Conservation (phyloP, 352 stramenopile genomes). For the Saprolegnia parasitica region DNA sequence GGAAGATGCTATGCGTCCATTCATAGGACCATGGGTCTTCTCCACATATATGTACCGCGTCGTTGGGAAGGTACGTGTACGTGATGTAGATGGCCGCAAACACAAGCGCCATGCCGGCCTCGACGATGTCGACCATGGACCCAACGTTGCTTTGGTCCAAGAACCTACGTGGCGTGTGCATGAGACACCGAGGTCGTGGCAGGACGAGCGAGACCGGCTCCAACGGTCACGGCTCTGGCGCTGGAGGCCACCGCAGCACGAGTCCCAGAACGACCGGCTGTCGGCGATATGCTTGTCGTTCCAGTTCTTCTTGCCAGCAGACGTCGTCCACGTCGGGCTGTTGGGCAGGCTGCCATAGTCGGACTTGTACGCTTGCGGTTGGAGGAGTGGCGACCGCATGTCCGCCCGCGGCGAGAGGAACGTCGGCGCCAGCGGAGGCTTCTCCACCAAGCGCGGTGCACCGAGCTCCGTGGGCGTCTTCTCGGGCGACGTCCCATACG, state of each 20-base stretch:
- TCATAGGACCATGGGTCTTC: not conserved
- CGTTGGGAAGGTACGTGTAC: conserved; percentile 70
- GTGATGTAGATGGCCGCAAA: conserved; percentile 65
- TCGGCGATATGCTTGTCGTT: conserved; percentile 23
- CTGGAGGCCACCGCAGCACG: conserved; percentile 13
- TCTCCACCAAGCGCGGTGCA: not conserved
- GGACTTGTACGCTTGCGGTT: not conserved
- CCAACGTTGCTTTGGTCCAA: conserved; percentile 77
- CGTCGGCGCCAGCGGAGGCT: not conserved
- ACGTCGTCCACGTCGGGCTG: conserved; percentile 11
- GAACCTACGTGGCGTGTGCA: conserved; percentile 36
- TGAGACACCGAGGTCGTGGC: not conserved
- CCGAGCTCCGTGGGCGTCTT: not conserved
- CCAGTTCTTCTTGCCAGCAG: conserved; percentile 25
- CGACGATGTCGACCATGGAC: conserved; percentile 51
- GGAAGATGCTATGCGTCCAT: not conserved
- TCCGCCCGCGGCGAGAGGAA: not conserved
- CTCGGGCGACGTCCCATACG: not conserved
- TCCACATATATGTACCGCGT: no score
- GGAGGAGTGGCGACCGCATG: not conserved
- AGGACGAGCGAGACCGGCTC: conserved; percentile 4
- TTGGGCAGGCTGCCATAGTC: conserved; percentile 26
- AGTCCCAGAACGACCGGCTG: conserved; percentile 19
- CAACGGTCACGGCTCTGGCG: conserved; percentile 27
- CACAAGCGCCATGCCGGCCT: conserved; percentile 51